phyloP scores from a whole-genome alignment of 208 protist species.

The Endotrypanum monterogeii region DNA sequence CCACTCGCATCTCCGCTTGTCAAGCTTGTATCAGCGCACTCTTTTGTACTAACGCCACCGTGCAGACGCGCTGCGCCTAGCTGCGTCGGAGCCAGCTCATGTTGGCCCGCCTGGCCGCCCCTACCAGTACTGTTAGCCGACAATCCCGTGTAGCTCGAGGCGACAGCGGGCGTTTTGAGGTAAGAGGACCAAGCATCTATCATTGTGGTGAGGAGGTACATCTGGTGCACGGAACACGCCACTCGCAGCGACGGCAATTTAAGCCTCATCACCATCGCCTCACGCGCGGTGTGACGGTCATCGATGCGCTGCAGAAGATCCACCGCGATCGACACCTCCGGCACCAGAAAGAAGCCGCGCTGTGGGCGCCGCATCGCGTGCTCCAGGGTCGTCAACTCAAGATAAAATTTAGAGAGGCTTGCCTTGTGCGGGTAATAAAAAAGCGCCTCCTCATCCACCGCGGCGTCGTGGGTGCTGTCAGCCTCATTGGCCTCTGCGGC shows the following conservation, averaged over 20 bases:
- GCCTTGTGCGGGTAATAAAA: slow-evolving; percentile 79
- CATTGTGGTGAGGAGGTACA: slow-evolving; percentile 72
- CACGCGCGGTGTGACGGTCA: slow-evolving; percentile 40
- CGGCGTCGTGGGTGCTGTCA: background rate
- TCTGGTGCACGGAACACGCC: slow-evolving; percentile 73
- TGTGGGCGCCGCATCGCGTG: slow-evolving; percentile 52
- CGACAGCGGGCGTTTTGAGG: slow-evolving; percentile 1
- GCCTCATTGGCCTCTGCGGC: background rate
- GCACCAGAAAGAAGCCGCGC: slow-evolving; percentile 72
- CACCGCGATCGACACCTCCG: slow-evolving; percentile 67
- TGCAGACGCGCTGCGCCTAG: background rate
- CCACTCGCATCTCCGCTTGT: background rate
- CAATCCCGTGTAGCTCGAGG: background rate
- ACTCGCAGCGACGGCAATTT: slow-evolving; percentile 63
- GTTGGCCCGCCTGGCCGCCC: background rate
- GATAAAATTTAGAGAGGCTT: slow-evolving; percentile 71
- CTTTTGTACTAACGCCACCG: too few relatives aligned
- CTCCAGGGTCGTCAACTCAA: slow-evolving; percentile 75
- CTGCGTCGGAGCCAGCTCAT: background rate
- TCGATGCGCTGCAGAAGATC: slow-evolving; percentile 81
- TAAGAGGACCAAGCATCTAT: slow-evolving; percentile 71
- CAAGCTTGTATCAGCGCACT: background rate
- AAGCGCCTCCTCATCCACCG: slow-evolving; percentile 50
- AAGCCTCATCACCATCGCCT: slow-evolving; percentile 75
- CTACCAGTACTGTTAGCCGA: background rate